Evolutionary conservation across 768 basidiomycete species (phyloP), one percentile per base, ranked within the genome.

Genomic region (Gloeopeniophorella convolvens): DNA sequence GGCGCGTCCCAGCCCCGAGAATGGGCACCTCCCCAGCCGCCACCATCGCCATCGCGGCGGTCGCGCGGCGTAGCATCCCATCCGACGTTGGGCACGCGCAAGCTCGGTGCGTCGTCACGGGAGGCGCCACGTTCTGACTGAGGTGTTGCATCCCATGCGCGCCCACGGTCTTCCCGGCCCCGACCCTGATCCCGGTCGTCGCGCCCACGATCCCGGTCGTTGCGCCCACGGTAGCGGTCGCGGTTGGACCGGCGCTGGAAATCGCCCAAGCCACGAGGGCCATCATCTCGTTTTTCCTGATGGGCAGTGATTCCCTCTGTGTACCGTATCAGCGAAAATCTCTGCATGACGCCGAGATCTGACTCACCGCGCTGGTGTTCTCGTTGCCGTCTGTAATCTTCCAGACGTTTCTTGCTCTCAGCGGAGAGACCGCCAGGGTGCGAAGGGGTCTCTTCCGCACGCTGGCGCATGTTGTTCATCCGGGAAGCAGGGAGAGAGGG

Each of bases 161-260:
- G 65, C 28, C 66, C 48, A 45, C 60, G 53, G 3, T 59, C 53
- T 32, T 64, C 60, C 15, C 31, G 52, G 6, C 42, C 37, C n/a
- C 21, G 10, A 11, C 67, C 66, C 35, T 60, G 51, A 40, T 72
- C 68, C 21, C 77, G 69, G 7, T 63, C 62, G 21, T 64, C 55
- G 21, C 59, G 41, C 10, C 54, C 49, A 49, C 63, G 45, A 51
- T 63, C 34, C 5, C 21, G 31, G 10, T 28, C 32, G 11, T 45
- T 33, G 10, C 32, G 44, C 61, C 66, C 66, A 42, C 70, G 33
- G 12, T 49, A 59, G 34, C 75, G 64, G 48, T 87, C 80, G 42
- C 88, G 79, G 65, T 98, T 97, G 13, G 81, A 77, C n/a, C 95
- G 79, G n/a, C 86, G 79, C 54, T 96, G 84, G 64, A 94, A 98